Evolutionary conservation across 257 asterid species (phyloP).

Genomic region (Solanum sejunctum): DNA sequence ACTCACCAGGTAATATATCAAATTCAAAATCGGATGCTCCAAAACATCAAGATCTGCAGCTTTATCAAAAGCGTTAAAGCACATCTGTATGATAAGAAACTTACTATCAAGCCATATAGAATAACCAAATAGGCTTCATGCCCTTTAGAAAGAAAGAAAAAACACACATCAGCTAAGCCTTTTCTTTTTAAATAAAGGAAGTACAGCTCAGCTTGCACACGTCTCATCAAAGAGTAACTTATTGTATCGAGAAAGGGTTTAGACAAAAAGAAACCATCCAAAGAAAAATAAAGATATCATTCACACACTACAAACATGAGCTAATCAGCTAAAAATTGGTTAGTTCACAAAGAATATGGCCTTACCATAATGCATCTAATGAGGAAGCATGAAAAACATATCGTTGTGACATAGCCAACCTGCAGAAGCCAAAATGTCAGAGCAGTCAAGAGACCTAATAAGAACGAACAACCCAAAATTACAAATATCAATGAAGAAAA

Average conservation of each 20-base stretch:
- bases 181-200: background rate
- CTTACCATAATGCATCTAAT: slow-evolving; percentile 89
- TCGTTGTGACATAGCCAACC: slow-evolving; percentile 99
- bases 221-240: background rate
- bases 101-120: background rate
- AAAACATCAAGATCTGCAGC: slow-evolving; percentile 90
- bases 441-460: background rate
- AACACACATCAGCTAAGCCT: background rate
- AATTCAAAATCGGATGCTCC: slow-evolving; percentile 77
- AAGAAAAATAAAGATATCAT: background rate
- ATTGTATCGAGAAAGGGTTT: background rate
- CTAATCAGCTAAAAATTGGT: background rate
- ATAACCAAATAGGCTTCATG: background rate
- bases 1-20: slow-evolving; percentile 75
- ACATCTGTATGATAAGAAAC: slow-evolving; percentile 35
- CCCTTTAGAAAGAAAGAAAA: background rate
- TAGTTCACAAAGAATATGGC: background rate
- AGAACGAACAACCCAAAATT: background rate
- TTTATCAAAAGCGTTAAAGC: slow-evolving; percentile 74
- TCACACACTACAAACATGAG: background rate
- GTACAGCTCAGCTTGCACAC: background rate
- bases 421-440: slow-evolving; percentile 20
- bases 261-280: background rate
- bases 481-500: background rate
- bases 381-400: slow-evolving; percentile 87